A percentile compares a stretch with the other conserved stretches of the same genome.
Evolutionary conservation across 768 basidiomycete species (phyloP).

Genomic region (Macrolepiota fuliginosa): DNA sequence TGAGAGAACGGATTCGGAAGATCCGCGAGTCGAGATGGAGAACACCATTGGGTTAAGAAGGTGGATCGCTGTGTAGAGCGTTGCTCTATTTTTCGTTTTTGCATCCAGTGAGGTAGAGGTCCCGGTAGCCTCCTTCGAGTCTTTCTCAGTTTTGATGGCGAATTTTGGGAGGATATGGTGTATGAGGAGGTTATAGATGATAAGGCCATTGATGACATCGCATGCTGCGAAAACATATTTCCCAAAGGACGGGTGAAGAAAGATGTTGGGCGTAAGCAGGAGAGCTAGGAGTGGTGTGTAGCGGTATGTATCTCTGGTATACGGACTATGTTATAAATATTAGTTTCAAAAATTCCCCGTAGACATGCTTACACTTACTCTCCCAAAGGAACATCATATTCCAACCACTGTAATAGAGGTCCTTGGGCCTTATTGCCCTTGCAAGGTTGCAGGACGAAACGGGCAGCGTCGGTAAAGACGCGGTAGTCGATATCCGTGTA

Average conservation of each 20-base stretch:
- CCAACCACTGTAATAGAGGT: slow-evolving; percentile 39
- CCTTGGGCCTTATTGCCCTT: slow-evolving; percentile 59
- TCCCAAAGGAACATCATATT: slow-evolving; percentile 46
- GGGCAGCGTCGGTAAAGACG: slow-evolving; percentile 91
- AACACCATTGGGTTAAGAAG: slow-evolving; percentile 94
- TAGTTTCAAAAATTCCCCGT: background rate
- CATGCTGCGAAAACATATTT: slow-evolving; percentile 85
- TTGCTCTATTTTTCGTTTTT: slow-evolving; percentile 34
- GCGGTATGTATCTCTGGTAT: slow-evolving; percentile 88
- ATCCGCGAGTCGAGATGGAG: slow-evolving; percentile 95
- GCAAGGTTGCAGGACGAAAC: slow-evolving; percentile 56
- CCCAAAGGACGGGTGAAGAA: slow-evolving; percentile 84
- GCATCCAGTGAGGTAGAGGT: slow-evolving; percentile 2
- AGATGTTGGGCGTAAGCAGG: slow-evolving; percentile 75
- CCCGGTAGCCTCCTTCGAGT: background rate
- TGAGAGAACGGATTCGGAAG: slow-evolving; percentile 87
- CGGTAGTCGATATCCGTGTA: slow-evolving; percentile 99
- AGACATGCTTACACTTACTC: slow-evolving; percentile 55
- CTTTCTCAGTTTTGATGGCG: slow-evolving; percentile 5
- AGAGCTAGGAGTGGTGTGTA: slow-evolving; percentile 93
- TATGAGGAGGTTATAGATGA: slow-evolving; percentile 65
- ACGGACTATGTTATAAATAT: slow-evolving; percentile 61
- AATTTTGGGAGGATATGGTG: slow-evolving; percentile 41
- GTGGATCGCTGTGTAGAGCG: slow-evolving; percentile 66
- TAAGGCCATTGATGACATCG: slow-evolving; percentile 75